Conservation (phyloP, 139 green algal genomes). For the Chlorella sp. region DNA sequence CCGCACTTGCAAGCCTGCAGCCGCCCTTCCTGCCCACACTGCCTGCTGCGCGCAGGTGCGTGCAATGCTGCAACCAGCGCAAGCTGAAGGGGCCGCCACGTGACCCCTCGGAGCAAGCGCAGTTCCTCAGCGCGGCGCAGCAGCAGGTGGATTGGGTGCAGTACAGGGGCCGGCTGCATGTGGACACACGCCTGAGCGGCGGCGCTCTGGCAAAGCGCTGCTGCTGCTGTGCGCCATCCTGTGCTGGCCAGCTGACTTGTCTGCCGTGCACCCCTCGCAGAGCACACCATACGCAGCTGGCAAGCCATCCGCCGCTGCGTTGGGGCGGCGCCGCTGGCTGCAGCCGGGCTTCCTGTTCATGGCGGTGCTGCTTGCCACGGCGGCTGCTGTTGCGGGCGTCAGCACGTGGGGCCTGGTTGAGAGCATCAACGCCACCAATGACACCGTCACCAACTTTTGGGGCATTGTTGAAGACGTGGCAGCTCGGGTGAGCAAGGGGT, state of each 20-base stretch:
- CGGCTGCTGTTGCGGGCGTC: constrained; percentile 11
- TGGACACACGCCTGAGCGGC: no score
- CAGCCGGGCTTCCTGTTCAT: neutral
- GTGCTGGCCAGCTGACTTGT: neutral
- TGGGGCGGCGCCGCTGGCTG: neutral
- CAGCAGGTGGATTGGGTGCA: neutral
- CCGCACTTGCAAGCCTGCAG: no score
- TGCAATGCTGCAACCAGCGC: constrained; percentile 1
- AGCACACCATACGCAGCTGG: neutral
- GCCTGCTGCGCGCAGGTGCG: no score
- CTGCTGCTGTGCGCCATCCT: neutral
- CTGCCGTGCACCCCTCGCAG: neutral
- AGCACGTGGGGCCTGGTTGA: constrained; percentile 26
- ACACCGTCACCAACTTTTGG: constrained; percentile 6
- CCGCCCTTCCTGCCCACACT: no score
- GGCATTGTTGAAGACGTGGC: neutral
- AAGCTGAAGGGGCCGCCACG: neutral
- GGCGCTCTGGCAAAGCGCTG: no score
- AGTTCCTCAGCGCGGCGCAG: neutral
- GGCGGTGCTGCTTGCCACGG: constrained; percentile 13
- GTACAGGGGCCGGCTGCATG: neutral
- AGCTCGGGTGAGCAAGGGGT: neutral
- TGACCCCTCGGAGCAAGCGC: neutral
- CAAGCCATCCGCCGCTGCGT: neutral
- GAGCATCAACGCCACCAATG: neutral